A percentile compares a stretch with the other conserved stretches of the same genome.
phyloP scores from a whole-genome alignment of 2,329 filamentous ascomycete species.

The Fusarium sp. region DNA sequence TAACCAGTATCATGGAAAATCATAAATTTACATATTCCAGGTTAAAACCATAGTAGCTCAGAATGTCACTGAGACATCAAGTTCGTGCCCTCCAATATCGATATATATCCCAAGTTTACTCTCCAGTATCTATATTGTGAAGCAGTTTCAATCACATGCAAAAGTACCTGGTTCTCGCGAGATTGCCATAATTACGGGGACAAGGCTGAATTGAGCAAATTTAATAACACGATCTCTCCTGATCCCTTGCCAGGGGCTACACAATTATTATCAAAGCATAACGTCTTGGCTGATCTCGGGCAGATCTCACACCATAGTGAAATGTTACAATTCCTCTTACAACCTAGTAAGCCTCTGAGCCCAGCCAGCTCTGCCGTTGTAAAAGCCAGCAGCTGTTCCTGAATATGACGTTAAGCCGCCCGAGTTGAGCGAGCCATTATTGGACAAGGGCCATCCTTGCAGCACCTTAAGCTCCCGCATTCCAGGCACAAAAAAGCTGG shows the following conservation, averaged over 20 bases:
- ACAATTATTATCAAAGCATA: conserved; percentile 28
- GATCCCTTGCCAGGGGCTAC: conserved; percentile 31
- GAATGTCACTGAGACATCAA: too few relatives aligned
- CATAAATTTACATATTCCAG: too few relatives aligned
- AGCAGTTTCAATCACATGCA: conserved; percentile 18
- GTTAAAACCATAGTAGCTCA: too few relatives aligned
- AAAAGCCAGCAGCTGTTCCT: conserved; percentile 9
- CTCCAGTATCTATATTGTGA: too few relatives aligned
- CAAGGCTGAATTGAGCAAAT: conserved; percentile 1
- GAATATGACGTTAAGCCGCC: conserved; percentile 24
- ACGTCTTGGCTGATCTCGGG: conserved; percentile 19
- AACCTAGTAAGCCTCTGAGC: neutral
- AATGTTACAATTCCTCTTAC: neutral
- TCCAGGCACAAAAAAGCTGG: conserved; percentile 41
- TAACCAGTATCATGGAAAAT: too few relatives aligned
- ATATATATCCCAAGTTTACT: too few relatives aligned
- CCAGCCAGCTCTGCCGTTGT: conserved; percentile 14
- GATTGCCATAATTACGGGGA: neutral
- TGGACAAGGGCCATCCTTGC: conserved; percentile 37
- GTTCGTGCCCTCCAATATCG: too few relatives aligned
- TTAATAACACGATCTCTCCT: conserved; percentile 5
- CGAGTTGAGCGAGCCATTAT: conserved; percentile 24
- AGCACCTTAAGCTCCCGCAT: conserved; percentile 29
- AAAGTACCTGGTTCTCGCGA: neutral
- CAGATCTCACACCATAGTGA: conserved; percentile 20